Evolutionary conservation across 129 eudicot species (phyloP), one percentile per base, ranked within the genome.

Genomic region (Kitagawia praeruptora): DNA sequence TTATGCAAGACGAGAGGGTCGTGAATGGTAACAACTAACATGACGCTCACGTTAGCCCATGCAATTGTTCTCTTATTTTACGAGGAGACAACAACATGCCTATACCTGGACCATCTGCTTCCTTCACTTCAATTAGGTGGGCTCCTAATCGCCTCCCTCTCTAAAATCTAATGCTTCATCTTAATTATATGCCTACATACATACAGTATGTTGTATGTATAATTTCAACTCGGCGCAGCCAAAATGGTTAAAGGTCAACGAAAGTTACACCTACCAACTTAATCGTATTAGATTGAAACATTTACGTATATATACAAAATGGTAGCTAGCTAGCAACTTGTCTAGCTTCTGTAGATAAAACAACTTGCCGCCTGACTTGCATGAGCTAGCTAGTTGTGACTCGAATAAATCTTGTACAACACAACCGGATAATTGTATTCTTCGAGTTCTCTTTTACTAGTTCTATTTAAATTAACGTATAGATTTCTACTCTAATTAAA

Each of bases 31-130:
- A 73, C 77, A 74, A 74, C 38, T 74, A 74, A 74, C 77, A 74
- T 74, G 77, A 74, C 38, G 77, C 77, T 44, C 77, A 74, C 77
- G 77, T 74, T 74, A 74, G 77, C 49, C 77, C 77, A 74, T 74
- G 44, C 56, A 38, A 2, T 21, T 6, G 21, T 42, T 28, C 6
- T 0, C 77, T 44, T 28, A 15, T 44, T 16, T 27, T 27, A 42
- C 46, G 38, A 74, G 53, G 74, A 38, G 42, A 38, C 74, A 69
- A 61, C 69, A 38, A 71, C 75, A 71, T 71, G 46, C 27, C 27
- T 41, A 71, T 71, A 27, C 77, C 48, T 74, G 77, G 77, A 74
- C 56, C 77, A 74, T 74, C 54, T 6, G 54, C 77, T 74, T 42
- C 56, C 56, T 23, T 2, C 39, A 10, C 56, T 74, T 44, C 53